Evolutionary conservation across 345 rosid species (phyloP), one percentile per base, ranked within the genome.

Genomic region (Sonneratia alba): DNA sequence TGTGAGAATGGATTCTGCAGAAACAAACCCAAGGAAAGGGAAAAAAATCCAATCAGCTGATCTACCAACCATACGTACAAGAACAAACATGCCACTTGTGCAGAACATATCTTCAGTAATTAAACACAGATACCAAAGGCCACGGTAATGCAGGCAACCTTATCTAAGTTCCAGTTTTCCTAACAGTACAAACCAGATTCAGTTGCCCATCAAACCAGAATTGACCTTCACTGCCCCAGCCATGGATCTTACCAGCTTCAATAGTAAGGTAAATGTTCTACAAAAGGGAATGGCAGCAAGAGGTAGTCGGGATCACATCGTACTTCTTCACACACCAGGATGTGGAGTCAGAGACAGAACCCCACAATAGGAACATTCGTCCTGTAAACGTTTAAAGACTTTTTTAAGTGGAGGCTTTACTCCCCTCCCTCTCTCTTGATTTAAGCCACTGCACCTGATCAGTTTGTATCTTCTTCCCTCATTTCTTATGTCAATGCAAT

Each of bases 1-100:
- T 68, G 55, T 45, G 70, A 68, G 53, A 68, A 68, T 22, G 70
- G 70, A 48, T 68, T 68, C 70, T 68, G 70, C 55, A 68, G 36
- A 43, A 42, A 68, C 70, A 68, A 68, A 42, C 18, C 27, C 70
- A 67, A 67, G 70, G 38, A 14, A 36, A 42, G 6, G 45, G 6
- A 66, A 18, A 66, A 18, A 24, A 48, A 13, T 4, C 43, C 55
- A 43, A 68, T 22, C 7, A 38, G 7, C 32, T 12, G 11, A 67
- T 42, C 34, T 6, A 67, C 18, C 14, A 16, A 16, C 51, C 11
- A 21, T 3, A 16, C 13, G 34, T 38, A 36, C 18, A 3, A 43
- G n/a, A 34, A 6, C 38, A 62, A 11, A 13, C 27, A 21, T 12
- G 18, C 6, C 34, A n/a, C 8, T 27, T 61, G 3, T 61, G 63